Evolutionary conservation across 2,329 filamentous ascomycete species (phyloP), one percentile per base, ranked within the genome.

Genomic region (Botryotinia calthae): DNA sequence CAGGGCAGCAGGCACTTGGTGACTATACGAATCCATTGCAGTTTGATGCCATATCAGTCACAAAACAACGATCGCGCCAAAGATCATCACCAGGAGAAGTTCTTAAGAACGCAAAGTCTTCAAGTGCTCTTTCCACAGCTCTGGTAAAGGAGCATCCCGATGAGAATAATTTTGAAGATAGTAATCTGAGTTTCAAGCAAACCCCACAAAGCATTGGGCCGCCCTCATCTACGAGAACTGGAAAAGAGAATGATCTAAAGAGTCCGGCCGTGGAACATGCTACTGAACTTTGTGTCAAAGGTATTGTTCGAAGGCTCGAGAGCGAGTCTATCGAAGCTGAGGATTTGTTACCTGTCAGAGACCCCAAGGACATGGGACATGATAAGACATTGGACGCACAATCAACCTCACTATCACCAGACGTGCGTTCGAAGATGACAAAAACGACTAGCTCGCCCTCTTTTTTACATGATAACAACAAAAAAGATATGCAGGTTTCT

Each of bases 11-110:
- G 44, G 22, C 37, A n/a, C 25, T 37, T 20, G 51, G 46, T n/a
- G 37, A 48, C 9, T 16, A 28, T 40, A 34, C n/a, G 8, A 22
- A n/a, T 20, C 42, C 64, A 8, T 34, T 56, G 28, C 48, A 67
- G n/a, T 54, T 68, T 44, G 76, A 76, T 64, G 59, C 44, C 51
- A 48, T 80, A 34, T 48, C 62, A 28, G 75, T 80, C 25, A 76
- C 72, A 69, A 80, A 80, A 37, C 76, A 78, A 42, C 28, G 72
- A 51, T 63, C 46, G 42, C 46, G 71, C 6, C 71, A 54, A 44
- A 34, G 46, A 46, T 16, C n/a, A 20, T 31, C n/a, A n/a, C 18
- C 58, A n/a, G 34, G 65, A 54, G 58, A 70, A 28, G 58, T 18
- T 70, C 61, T 72, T 28, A 61, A n/a, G 16, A 72, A 28, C 20